phyloP scores from a whole-genome alignment of 2,329 filamentous ascomycete genomes.

The Cladophialophora exuberans region DNA sequence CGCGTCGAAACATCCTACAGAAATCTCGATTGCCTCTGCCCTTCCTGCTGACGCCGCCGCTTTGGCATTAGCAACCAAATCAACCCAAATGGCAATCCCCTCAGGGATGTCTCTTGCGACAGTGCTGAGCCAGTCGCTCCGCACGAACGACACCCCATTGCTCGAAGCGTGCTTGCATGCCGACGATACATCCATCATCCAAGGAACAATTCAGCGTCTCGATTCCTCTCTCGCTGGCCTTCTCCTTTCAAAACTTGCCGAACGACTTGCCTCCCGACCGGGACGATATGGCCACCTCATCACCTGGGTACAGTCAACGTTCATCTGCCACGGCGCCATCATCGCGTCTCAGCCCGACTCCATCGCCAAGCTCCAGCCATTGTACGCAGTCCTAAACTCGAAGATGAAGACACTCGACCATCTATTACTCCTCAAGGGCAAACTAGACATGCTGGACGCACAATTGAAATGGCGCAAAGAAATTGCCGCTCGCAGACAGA shows the following conservation, averaged over 20 bases:
- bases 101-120: slow-evolving; percentile 82
- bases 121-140: slow-evolving; percentile 89
- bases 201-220: slow-evolving; percentile 85
- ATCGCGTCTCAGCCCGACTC: slow-evolving; percentile 85
- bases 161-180: slow-evolving; percentile 91
- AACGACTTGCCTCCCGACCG: slow-evolving; percentile 82
- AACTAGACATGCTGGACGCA: slow-evolving; percentile 89
- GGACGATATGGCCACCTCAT: slow-evolving; percentile 88
- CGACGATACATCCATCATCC: slow-evolving; percentile 74
- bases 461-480: slow-evolving; percentile 80
- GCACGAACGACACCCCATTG: slow-evolving; percentile 85
- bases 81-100: slow-evolving; percentile 60
- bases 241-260: slow-evolving; percentile 81
- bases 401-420: slow-evolving; percentile 80
- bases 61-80: slow-evolving; percentile 39
- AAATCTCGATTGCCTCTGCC: slow-evolving; percentile 44
- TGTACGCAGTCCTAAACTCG: slow-evolving; percentile 87
- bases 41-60: slow-evolving; percentile 51
- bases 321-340: slow-evolving; percentile 89
- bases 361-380: slow-evolving; percentile 72
- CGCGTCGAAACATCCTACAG: slow-evolving; percentile 59
- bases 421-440: slow-evolving; percentile 86
- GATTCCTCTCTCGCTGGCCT: slow-evolving; percentile 80
- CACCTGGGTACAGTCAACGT: slow-evolving; percentile 94
- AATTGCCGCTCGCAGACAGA: slow-evolving; percentile 56